Evolutionary conservation across 345 rosid species (phyloP).

Genomic region (Passiflora organensis): DNA sequence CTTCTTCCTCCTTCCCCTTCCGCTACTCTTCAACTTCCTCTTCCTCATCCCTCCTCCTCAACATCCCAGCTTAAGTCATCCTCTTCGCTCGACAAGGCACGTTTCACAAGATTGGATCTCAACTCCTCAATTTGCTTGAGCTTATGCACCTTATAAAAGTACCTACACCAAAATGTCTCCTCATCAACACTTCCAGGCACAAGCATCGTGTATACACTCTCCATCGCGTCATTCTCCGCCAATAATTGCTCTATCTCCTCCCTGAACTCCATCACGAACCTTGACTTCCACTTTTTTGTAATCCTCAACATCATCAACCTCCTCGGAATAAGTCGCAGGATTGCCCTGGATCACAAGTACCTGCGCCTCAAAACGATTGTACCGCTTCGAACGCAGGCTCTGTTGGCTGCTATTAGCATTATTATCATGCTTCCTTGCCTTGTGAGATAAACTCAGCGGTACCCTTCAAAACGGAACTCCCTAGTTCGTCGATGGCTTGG

Average conservation of each 20-base stretch:
- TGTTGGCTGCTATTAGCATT: slow-evolving; percentile 23
- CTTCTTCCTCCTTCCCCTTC: slow-evolving; percentile 24
- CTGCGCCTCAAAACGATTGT: slow-evolving; percentile 79
- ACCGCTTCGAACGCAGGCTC: slow-evolving; percentile 39
- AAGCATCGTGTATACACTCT: slow-evolving; percentile 39
- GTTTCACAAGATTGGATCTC: slow-evolving; percentile 77
- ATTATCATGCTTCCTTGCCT: slow-evolving; percentile 57
- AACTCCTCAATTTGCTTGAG: slow-evolving; percentile 76
- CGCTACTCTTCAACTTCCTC: slow-evolving; percentile 75
- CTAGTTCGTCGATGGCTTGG: slow-evolving; percentile 58
- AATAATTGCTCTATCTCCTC: slow-evolving; percentile 50
- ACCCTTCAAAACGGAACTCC: slow-evolving; percentile 53
- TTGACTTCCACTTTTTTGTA: slow-evolving; percentile 60
- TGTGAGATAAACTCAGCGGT: slow-evolving; percentile 82
- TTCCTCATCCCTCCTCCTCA: slow-evolving; percentile 44
- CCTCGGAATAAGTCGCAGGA: slow-evolving; percentile 53
- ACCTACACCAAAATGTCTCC: slow-evolving; percentile 70
- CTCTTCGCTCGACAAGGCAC: slow-evolving; percentile 68
- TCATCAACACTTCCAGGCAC: slow-evolving; percentile 60
- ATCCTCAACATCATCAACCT: slow-evolving; percentile 67
- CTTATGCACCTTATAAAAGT: slow-evolving; percentile 66
- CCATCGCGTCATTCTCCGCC: slow-evolving; percentile 48
- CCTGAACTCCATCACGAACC: slow-evolving; percentile 39
- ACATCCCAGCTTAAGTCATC: slow-evolving; percentile 86
- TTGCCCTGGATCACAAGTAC: slow-evolving; percentile 59